Evolutionary conservation across 345 rosid genomes (phyloP).

Genomic region (Salix dunnii): DNA sequence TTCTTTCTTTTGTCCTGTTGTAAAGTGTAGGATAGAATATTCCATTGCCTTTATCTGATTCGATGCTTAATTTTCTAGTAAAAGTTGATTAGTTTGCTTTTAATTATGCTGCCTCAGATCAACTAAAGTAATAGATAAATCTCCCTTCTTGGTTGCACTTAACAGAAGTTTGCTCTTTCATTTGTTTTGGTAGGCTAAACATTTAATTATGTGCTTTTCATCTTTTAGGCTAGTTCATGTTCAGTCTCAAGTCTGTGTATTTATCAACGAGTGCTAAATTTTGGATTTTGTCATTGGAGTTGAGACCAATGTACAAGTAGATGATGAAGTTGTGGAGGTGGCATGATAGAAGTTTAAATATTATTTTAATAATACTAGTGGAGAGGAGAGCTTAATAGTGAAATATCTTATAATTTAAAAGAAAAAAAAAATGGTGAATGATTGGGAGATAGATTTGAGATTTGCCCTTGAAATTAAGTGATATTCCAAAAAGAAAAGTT

Average conservation of each 20-base stretch:
- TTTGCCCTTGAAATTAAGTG: too few species aligned
- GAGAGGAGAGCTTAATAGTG: too few species aligned
- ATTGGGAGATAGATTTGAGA: too few species aligned
- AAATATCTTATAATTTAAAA: too few species aligned
- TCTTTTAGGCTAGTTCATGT: neutral
- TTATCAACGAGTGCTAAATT: neutral
- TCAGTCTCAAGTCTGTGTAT: neutral
- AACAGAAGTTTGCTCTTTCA: neutral
- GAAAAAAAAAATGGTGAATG: too few species aligned
- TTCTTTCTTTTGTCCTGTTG: neutral
- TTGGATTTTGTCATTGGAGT: neutral
- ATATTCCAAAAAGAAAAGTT: too few species aligned
- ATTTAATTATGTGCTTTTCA: neutral
- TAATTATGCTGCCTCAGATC: neutral
- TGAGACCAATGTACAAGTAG: neutral
- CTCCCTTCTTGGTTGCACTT: neutral
- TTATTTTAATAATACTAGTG: too few species aligned
- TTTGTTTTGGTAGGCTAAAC: neutral
- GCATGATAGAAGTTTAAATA: too few species aligned
- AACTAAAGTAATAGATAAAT: neutral
- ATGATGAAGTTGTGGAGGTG: neutral
- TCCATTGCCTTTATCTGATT: conserved; percentile 5
- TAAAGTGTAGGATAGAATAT: neutral
- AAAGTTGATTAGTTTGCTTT: neutral
- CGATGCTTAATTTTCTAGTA: neutral